Evolutionary conservation across 495 filamentous ascomycete genomes (phyloP).

Genomic region (Penicillium taxi): DNA sequence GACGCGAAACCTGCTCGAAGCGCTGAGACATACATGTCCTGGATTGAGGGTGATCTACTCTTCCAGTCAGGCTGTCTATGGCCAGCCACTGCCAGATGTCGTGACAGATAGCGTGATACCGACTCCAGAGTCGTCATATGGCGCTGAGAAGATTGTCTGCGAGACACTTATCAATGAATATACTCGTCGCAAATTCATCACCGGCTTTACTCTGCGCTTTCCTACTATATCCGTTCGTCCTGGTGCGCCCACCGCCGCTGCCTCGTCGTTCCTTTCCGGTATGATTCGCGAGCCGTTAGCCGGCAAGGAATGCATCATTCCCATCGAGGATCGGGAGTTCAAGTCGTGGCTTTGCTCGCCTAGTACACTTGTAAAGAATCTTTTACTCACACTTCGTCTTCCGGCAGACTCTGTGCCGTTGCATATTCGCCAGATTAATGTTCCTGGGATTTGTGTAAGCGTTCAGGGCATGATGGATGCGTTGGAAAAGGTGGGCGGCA

Average conservation of each 20-base stretch:
- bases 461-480: constrained; percentile 67
- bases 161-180: constrained; percentile 67
- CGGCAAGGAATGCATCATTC: constrained; percentile 54
- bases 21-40: constrained; percentile 45
- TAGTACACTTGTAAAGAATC: constrained; percentile 53
- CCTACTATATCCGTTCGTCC: constrained; percentile 66
- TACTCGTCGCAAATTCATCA: constrained; percentile 56
- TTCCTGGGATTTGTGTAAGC: constrained; percentile 62
- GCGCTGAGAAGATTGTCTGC: constrained; percentile 65
- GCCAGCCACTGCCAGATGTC: constrained; percentile 41
- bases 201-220: constrained; percentile 58
- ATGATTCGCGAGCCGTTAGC: constrained; percentile 57
- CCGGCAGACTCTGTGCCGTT: constrained; percentile 40
- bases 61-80: constrained; percentile 50
- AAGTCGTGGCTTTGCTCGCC: constrained; percentile 58
- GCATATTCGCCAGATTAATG: constrained; percentile 56
- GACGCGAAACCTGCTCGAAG: constrained; percentile 53
- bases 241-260: constrained; percentile 59
- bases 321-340: constrained; percentile 51
- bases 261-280: constrained; percentile 60
- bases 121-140: constrained; percentile 63
- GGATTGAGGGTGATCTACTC: constrained; percentile 58
- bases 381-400: constrained; percentile 51
- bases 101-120: constrained; percentile 50
- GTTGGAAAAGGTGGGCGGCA: constrained; percentile 55